Percentiles rank a stretch among this genome's conserved stretches.
These are phyloP conservation scores for Jackrogersella multiformis DNA, from an alignment of 495 filamentous ascomycete species.

Conservation along the genomic window DNA sequence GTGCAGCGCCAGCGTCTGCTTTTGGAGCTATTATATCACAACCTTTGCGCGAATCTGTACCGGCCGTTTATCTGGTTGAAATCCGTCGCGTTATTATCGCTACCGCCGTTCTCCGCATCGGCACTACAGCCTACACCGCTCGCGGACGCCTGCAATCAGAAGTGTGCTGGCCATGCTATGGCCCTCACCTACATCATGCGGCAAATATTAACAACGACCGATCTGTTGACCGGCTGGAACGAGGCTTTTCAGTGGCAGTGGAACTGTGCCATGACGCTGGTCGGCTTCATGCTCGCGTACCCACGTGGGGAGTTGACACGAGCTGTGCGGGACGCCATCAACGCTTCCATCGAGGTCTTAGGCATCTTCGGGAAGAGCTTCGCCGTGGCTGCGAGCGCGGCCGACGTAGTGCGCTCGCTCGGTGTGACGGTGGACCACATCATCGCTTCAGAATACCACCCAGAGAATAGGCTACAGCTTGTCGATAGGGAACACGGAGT, in stretches of 20 bases:
- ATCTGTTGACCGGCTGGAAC: conserved; percentile 59
- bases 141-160: conserved; percentile 47
- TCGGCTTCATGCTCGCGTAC: conserved; percentile 59
- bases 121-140: conserved; percentile 1
- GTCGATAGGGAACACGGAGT: too few species aligned
- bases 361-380: conserved; percentile 57
- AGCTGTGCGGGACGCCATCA: conserved; percentile 51
- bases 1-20: conserved; percentile 59
- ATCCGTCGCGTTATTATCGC: conserved; percentile 6
- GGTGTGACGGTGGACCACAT: conserved; percentile 27
- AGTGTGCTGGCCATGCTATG: conserved; percentile 59
- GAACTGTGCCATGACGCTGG: conserved; percentile 59
- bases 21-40: conserved; percentile 63
- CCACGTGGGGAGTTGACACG: conserved; percentile 42
- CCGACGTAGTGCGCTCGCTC: conserved; percentile 45
- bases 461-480: not conserved
- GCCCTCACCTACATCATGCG: conserved; percentile 60
- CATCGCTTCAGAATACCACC: not conserved
- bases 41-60: conserved; percentile 54
- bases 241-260: conserved; percentile 63
- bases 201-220: conserved; percentile 57
- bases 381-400: conserved; percentile 55
- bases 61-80: conserved; percentile 59
- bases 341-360: conserved; percentile 52
- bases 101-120: not conserved